Conservation (phyloP, 2,329 filamentous ascomycete species). For the Epicoccum nigrum region DNA sequence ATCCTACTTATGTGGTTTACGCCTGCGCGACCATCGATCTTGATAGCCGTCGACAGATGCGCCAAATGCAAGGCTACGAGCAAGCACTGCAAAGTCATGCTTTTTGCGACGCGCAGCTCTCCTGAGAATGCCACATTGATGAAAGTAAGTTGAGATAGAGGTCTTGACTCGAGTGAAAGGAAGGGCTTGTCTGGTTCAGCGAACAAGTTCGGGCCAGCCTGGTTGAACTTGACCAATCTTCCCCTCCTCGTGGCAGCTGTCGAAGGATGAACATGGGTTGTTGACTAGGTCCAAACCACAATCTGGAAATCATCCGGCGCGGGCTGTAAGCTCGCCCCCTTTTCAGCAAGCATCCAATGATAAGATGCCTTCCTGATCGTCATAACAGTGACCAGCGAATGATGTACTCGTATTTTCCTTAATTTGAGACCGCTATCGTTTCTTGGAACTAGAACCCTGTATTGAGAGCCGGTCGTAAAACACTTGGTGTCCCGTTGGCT, state of each 20-base stretch:
- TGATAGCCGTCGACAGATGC: slow-evolving; percentile 23
- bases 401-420: not conserved
- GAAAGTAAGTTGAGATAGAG: slow-evolving; percentile 27
- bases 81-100: slow-evolving; percentile 23
- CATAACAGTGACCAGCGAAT: not conserved
- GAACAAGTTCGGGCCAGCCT: slow-evolving; percentile 26
- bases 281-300: slow-evolving; percentile 16
- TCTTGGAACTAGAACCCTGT: not conserved
- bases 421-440: not conserved
- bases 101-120: slow-evolving; percentile 24
- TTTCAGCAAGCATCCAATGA: not conserved
- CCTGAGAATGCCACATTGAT: slow-evolving; percentile 27
- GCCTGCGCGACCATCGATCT: slow-evolving; percentile 31
- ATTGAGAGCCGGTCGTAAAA: slow-evolving; percentile 1
- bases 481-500: slow-evolving; percentile 13
- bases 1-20: slow-evolving; percentile 32
- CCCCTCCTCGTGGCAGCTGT: slow-evolving; percentile 6
- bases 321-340: slow-evolving; percentile 8
- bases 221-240: slow-evolving; percentile 21
- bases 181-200: slow-evolving; percentile 19
- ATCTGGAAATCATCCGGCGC: slow-evolving; percentile 15
- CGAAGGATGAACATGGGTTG: slow-evolving; percentile 7
- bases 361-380: not conserved
- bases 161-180: slow-evolving; percentile 19
- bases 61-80: slow-evolving; percentile 25